Base-by-base conservation (phyloP, 371 early-diverging fungal genomes). In the Rhizopus delemar region DNA sequence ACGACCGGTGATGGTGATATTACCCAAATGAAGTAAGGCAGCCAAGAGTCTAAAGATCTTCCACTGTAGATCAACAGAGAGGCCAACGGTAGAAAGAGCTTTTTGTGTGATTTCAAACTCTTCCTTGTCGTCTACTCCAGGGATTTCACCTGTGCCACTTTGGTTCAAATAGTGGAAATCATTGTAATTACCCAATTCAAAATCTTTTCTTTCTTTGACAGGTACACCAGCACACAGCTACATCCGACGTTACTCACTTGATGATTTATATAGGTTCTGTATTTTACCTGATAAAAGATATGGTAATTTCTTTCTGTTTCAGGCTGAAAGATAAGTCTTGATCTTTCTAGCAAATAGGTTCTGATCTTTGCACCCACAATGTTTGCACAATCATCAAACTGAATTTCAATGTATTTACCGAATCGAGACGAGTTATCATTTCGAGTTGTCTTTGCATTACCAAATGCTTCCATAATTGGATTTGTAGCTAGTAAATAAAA, bases 381-480 rank as follows among this genome's bases (percentile, higher is more conserved):
- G 39, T 89, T 86, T 53, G 86, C 83, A n/a, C 81, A 73, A 41
- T 83, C 83, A 65, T 90, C 90, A 73, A 93, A 93, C 69, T 88
- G 84, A 62, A 93, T 92, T 84, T 97, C 95, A 53, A 99, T 94
- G 78, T 95, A 99, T 85, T 99, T 99, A 62, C 99, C 99, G 75
- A 99, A 99, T 15, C 99, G 89, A 56, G 97, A 96, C 58, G 90
- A 90, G 82, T 99, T 99, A 76, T 99, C 96, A 77, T 99, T 99
- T 63, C 97, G 86, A 1, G 95, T 92, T 13, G 99, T 99, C 77
- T 98, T 98, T 59, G 99, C 96, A 84, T 99, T 99, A 72, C 99
- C 99, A 79, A 99, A 99, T 22, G 98, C 92, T 86, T 99, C 99
- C 81, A 99, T 90, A 66, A 99, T 94, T 7, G 99, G 98, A 73